Conservation (phyloP, 1,284 basidiomycete genomes). For the Naganishia albida region DNA sequence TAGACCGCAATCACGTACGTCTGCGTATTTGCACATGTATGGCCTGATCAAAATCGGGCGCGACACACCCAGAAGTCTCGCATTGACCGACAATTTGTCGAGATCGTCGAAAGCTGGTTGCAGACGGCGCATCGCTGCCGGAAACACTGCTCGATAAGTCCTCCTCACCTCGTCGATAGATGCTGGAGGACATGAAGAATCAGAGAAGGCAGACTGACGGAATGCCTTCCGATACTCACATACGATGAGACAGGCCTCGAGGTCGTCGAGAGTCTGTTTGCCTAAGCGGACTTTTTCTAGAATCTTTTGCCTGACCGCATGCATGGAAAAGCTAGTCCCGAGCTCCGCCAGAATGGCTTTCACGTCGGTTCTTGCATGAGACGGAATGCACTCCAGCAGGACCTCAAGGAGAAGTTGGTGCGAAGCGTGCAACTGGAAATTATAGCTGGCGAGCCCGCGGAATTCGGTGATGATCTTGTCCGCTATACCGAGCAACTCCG, state of each 20-base stretch:
- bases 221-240: slow-evolving; percentile 53
- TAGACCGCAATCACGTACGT: slow-evolving; percentile 37
- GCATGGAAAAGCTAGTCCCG: slow-evolving; percentile 35
- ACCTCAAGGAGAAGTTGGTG: slow-evolving; percentile 48
- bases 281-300: slow-evolving; percentile 39
- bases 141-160: slow-evolving; percentile 38
- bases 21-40: slow-evolving; percentile 44
- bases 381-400: slow-evolving; percentile 44
- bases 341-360: slow-evolving; percentile 45
- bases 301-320: slow-evolving; percentile 39
- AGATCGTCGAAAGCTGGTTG: slow-evolving; percentile 53
- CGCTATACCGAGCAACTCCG: slow-evolving; percentile 52
- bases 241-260: slow-evolving; percentile 67
- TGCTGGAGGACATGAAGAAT: background rate
- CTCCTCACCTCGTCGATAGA: slow-evolving; percentile 34
- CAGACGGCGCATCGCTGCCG: slow-evolving; percentile 39
- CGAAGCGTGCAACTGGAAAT: slow-evolving; percentile 53
- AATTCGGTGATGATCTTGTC: slow-evolving; percentile 53
- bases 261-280: slow-evolving; percentile 42
- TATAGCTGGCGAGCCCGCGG: slow-evolving; percentile 43
- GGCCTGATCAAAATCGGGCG: slow-evolving; percentile 57
- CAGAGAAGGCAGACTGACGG: background rate
- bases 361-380: slow-evolving; percentile 40
- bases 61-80: slow-evolving; percentile 54
- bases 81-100: slow-evolving; percentile 53